Evolutionary conservation across 2,329 filamentous ascomycete genomes (phyloP), one percentile per base, ranked within the genome.

Genomic region (Fusarium sp.): DNA sequence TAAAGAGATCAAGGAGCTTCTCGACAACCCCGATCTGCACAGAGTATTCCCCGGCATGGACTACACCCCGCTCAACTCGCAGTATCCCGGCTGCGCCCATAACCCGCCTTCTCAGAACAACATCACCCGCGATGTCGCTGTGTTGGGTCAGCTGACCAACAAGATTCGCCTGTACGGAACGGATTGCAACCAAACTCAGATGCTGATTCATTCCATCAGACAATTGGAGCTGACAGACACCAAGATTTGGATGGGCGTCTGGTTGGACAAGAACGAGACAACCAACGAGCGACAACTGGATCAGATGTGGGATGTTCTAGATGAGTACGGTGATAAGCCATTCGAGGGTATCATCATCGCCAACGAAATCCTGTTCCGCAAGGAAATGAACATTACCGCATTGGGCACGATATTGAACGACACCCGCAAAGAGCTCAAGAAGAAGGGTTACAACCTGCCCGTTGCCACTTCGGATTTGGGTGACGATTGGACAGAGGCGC

Each of bases 121-220:
- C 77, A 86, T 98, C 70, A 98, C 96, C 1, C 89, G 93, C 54
- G 95, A 98, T 77, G 84, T 98, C 61, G 95, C 96, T 2, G 91
- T 98, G 11, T 88, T 98, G 52, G 94, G 92, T 14, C 94, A 97
- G 78, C 84, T 98, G 43, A 97, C 94, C 62, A 94, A 97, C 77
- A 91, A 90, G 5, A 88, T 98, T 47, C 91, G 95, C 9, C 85
- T 98, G 1, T 98, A 98, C 78, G 95, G 95, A 50, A 98, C 94
- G 14, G 95, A 98, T 81, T 98, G 95, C 85, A 98, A 98, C 80
- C 95, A 98, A 80, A 98, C 95, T 0, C 88, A 97, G 79, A 96
- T 98, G 92, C 88, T 97, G 1, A 83, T 98, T 10, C 91, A 96
- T 73, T 91, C 94, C 21, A 91, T 98, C 72, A 85, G 92, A 59